Percentiles rank a stretch among this genome's conserved stretches.
These are phyloP conservation scores for Spathaspora sp. DNA, from an alignment of 805 yeast species.

Conservation along the genomic window DNA sequence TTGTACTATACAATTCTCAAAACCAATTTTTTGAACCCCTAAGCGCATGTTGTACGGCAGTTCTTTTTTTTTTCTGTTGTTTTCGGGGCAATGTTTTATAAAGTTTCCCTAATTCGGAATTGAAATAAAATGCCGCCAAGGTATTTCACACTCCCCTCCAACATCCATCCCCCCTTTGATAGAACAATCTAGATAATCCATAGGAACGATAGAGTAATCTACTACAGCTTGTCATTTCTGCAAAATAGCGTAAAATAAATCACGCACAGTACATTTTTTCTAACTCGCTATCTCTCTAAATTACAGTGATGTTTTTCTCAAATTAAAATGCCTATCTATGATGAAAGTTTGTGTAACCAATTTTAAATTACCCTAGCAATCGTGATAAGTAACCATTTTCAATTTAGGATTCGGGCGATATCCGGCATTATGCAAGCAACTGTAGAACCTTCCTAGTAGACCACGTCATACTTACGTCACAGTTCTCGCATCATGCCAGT, in stretches of 20 bases:
- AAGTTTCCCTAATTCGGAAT: background rate
- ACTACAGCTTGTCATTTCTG: too few relatives aligned
- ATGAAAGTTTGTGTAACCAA: background rate
- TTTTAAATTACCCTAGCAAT: background rate
- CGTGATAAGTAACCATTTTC: background rate
- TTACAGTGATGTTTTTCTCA: too few relatives aligned
- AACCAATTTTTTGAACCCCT: background rate
- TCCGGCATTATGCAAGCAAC: too few relatives aligned
- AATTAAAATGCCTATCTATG: background rate
- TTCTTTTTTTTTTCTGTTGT: background rate
- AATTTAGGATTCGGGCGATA: too few relatives aligned
- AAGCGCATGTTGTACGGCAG: background rate
- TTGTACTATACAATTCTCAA: background rate
- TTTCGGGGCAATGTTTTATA: too few relatives aligned
- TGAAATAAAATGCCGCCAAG: background rate
- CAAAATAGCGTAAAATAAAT: too few relatives aligned
- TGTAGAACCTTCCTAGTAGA: too few relatives aligned
- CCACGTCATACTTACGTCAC: too few relatives aligned
- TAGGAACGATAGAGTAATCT: too few relatives aligned
- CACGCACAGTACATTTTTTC: too few relatives aligned
- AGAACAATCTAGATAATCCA: background rate
- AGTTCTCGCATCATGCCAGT: too few relatives aligned
- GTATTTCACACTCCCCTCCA: background rate
- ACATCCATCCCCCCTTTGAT: background rate
- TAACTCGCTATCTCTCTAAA: background rate